phyloP scores from a whole-genome alignment of 495 filamentous ascomycete genomes.

The Penicillium mononematosum region DNA sequence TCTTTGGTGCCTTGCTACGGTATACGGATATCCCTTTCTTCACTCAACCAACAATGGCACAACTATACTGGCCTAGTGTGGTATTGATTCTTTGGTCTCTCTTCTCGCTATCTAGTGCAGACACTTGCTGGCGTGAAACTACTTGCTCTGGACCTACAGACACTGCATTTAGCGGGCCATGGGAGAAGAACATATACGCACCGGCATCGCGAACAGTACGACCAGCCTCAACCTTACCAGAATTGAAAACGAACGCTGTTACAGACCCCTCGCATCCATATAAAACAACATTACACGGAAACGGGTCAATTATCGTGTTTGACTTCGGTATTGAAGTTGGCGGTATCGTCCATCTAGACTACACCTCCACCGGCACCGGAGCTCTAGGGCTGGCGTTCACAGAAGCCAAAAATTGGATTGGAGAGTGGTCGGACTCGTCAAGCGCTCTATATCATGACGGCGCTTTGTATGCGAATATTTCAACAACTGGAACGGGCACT shows the following conservation, averaged over 20 bases:
- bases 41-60: conserved; percentile 17
- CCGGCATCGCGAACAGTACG: conserved; percentile 53
- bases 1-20: background rate
- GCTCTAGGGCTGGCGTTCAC: conserved; percentile 60
- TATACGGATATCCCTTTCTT: background rate
- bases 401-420: conserved; percentile 63
- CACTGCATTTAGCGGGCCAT: conserved; percentile 56
- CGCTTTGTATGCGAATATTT: conserved; percentile 53
- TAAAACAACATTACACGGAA: conserved; percentile 36
- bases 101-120: conserved; percentile 22
- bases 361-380: conserved; percentile 44
- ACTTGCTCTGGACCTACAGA: conserved; percentile 52
- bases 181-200: conserved; percentile 62
- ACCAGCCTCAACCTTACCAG: conserved; percentile 46
- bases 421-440: conserved; percentile 58
- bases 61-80: conserved; percentile 14
- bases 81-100: conserved; percentile 22
- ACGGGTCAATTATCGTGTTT: conserved; percentile 51
- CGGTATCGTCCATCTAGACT: conserved; percentile 52
- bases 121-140: conserved; percentile 57
- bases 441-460: conserved; percentile 56
- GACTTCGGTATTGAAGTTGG: conserved; percentile 62
- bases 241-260: conserved; percentile 33
- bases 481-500: conserved; percentile 37
- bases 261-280: conserved; percentile 28